Conservation (phyloP, 2,329 filamentous ascomycete species). For the Lasiodiplodia sp. region DNA sequence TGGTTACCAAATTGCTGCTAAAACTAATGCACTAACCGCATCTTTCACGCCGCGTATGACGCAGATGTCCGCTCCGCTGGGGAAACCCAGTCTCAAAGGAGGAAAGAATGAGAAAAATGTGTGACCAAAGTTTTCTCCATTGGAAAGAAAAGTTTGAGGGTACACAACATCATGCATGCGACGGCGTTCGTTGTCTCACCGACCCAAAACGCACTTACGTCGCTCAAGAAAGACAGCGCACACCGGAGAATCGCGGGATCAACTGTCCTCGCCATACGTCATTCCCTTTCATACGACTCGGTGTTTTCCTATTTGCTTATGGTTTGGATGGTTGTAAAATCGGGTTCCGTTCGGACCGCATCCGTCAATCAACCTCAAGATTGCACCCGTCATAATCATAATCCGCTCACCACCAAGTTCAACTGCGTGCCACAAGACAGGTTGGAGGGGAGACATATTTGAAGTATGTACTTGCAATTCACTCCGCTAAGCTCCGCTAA, state of each 20-base stretch:
- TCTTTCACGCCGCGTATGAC: neutral
- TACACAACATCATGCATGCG: neutral
- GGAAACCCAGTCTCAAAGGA: too few relatives aligned
- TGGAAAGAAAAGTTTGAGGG: neutral
- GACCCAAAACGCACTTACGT: neutral
- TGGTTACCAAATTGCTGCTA: neutral
- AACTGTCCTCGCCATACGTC: neutral
- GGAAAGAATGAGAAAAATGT: too few relatives aligned
- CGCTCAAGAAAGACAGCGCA: neutral
- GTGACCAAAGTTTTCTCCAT: neutral
- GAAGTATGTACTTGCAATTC: conserved; percentile 13
- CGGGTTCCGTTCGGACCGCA: too few relatives aligned
- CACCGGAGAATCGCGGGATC: neutral
- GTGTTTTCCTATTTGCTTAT: neutral
- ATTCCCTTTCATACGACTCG: neutral
- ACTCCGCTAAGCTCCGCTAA: conserved; percentile 3
- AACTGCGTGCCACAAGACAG: too few relatives aligned
- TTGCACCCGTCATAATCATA: too few relatives aligned
- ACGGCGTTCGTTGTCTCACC: neutral
- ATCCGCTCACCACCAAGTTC: too few relatives aligned
- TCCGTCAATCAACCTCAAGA: too few relatives aligned
- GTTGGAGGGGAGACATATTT: too few relatives aligned
- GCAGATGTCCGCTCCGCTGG: neutral
- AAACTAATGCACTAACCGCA: neutral
- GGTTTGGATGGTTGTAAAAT: too few relatives aligned